These are phyloP conservation scores for Aspergillus novoparasiticus DNA, from an alignment of 2,329 filamentous ascomycete genomes.

Conservation along the genomic window DNA sequence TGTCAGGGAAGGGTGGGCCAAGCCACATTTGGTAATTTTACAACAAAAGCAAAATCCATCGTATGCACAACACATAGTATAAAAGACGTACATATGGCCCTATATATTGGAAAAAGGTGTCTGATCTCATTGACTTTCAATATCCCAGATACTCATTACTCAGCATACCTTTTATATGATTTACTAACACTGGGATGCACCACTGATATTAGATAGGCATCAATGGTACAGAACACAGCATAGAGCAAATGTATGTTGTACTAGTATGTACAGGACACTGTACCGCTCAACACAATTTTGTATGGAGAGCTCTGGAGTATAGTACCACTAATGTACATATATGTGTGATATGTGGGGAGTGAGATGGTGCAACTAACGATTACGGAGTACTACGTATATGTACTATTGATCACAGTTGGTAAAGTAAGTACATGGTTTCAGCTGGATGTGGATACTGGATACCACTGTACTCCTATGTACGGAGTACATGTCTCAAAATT, in stretches of 20 bases:
- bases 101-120: background rate
- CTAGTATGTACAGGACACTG: background rate
- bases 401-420: no score
- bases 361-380: no score
- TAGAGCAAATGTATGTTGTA: background rate
- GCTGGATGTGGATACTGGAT: background rate
- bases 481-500: background rate
- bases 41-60: background rate
- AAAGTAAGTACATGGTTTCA: no score
- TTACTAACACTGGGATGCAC: background rate
- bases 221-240: background rate
- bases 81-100: background rate
- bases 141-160: background rate
- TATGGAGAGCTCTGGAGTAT: no score
- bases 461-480: background rate
- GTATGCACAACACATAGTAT: background rate
- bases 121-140: background rate
- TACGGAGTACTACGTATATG: no score
- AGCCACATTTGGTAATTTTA: constrained; percentile 1
- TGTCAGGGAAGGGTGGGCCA: background rate
- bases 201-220: background rate
- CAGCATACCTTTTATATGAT: background rate
- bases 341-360: no score
- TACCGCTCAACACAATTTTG: no score
- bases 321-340: no score